Conservation (phyloP, 1,139 yeast genomes). For the Debaryomyces nepalensis region DNA sequence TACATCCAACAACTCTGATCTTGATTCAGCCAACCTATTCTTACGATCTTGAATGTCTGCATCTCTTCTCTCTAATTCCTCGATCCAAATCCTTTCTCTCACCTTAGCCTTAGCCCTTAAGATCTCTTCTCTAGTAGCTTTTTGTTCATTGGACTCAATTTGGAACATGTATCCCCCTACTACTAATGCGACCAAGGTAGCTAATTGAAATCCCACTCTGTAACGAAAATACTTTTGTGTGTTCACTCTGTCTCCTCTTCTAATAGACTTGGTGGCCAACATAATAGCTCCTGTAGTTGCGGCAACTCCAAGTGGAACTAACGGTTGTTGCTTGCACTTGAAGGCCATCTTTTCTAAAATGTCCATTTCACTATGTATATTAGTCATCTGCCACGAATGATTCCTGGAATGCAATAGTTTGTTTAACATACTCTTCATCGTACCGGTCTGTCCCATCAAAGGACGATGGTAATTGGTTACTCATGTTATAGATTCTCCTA, state of each 20-base stretch:
- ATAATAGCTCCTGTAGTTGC: slow-evolving; percentile 82
- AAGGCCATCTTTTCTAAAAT: slow-evolving; percentile 35
- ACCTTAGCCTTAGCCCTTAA: slow-evolving; percentile 76
- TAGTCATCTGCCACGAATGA: slow-evolving; percentile 7
- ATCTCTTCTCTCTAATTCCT: slow-evolving; percentile 86
- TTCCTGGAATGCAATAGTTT: slow-evolving; percentile 2
- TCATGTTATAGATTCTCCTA: slow-evolving; percentile 16
- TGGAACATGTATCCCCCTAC: slow-evolving; percentile 76
- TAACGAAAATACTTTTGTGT: slow-evolving; percentile 90
- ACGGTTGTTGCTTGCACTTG: slow-evolving; percentile 70
- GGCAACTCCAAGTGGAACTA: slow-evolving; percentile 79
- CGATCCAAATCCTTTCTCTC: slow-evolving; percentile 88
- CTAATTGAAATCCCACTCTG: slow-evolving; percentile 86
- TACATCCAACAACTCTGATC: slow-evolving; percentile 40
- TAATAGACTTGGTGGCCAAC: slow-evolving; percentile 76
- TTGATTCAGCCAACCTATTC: slow-evolving; percentile 46
- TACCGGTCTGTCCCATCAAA: slow-evolving; percentile 21
- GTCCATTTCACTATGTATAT: slow-evolving; percentile 32
- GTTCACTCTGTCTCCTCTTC: slow-evolving; percentile 69
- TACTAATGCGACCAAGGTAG: slow-evolving; percentile 79
- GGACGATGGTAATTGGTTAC: slow-evolving; percentile 30
- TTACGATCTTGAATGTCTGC: slow-evolving; percentile 68
- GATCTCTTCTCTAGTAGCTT: slow-evolving; percentile 61
- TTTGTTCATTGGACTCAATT: slow-evolving; percentile 40
- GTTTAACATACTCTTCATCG: slow-evolving; percentile 30